Percentiles rank a stretch among this genome's conserved stretches.
phyloP scores from a whole-genome alignment of 1,284 basidiomycete species.

The Ceratorhiza oryzae-sativae region DNA sequence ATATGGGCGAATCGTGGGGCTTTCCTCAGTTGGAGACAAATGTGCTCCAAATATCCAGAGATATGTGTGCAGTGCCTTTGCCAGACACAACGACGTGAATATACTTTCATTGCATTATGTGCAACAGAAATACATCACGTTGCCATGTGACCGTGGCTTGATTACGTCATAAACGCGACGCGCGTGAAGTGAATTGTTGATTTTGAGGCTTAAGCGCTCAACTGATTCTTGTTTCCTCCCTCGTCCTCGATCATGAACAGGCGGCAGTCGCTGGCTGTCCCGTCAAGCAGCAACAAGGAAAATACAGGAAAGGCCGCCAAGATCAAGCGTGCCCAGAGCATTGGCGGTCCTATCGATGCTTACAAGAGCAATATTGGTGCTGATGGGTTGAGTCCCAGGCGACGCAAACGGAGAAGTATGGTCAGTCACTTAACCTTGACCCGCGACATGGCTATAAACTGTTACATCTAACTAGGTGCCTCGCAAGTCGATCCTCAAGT shows the following conservation, averaged over 20 bases:
- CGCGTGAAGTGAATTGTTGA: constrained; percentile 25
- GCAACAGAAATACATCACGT: no score
- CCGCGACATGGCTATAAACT: background rate
- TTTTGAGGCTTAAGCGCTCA: constrained; percentile 5
- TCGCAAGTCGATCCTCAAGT: constrained; percentile 46
- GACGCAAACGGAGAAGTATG: constrained; percentile 37
- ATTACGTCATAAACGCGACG: constrained; percentile 29
- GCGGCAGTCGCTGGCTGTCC: constrained; percentile 32
- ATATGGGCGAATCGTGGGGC: no score
- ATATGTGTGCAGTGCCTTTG: no score
- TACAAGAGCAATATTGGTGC: constrained; percentile 18
- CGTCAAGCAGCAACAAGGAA: constrained; percentile 27
- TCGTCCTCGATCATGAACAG: constrained; percentile 22
- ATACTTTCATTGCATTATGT: no score
- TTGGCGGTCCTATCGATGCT: constrained; percentile 37
- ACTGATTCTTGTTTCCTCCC: background rate
- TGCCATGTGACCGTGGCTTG: constrained; percentile 1
- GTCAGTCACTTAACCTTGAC: constrained; percentile 8
- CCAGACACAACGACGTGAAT: no score
- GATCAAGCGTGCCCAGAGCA: constrained; percentile 40
- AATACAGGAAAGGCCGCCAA: constrained; percentile 7
- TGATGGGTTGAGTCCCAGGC: constrained; percentile 35
- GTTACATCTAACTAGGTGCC: constrained; percentile 41
- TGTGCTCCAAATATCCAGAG: no score
- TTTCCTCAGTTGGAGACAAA: no score